These are phyloP conservation scores for Sporobolus alterniflorus DNA, from an alignment of 202 grass and related monocot species.

Conservation along the genomic window DNA sequence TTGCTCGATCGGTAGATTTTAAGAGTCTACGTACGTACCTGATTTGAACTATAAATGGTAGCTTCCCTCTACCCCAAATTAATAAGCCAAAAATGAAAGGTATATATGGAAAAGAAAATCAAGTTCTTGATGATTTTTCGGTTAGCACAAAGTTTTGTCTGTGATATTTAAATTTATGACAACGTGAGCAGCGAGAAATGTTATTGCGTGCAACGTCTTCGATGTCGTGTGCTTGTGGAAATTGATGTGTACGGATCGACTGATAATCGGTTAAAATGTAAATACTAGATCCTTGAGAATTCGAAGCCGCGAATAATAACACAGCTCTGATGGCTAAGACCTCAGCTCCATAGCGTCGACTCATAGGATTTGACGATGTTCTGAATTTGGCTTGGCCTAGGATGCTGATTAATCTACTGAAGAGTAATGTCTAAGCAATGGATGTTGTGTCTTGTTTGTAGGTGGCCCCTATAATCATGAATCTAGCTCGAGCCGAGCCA, in stretches of 20 bases:
- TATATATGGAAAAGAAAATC: background rate
- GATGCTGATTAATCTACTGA: background rate
- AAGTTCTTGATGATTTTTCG: too few relatives aligned
- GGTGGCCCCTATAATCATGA: constrained; percentile 21
- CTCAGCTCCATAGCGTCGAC: background rate
- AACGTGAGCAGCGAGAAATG: background rate
- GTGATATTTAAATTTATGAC: too few relatives aligned
- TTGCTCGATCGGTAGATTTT: too few relatives aligned
- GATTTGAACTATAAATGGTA: background rate
- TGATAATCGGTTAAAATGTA: background rate
- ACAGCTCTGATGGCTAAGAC: constrained; percentile 14
- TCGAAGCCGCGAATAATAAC: background rate
- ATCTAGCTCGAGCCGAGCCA: constrained; percentile 20
- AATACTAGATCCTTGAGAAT: background rate
- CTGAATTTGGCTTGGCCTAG: background rate
- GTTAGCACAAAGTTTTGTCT: too few relatives aligned
- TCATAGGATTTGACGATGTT: constrained; percentile 41
- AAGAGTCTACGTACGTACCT: background rate
- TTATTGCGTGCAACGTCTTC: background rate
- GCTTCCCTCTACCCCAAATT: background rate
- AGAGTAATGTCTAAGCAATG: constrained; percentile 52
- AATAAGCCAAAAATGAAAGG: background rate
- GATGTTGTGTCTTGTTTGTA: constrained; percentile 46
- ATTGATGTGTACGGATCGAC: background rate
- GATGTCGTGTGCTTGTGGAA: background rate